Base-by-base conservation (phyloP, 441 rosid species). In the Dalechampia spathulata region DNA sequence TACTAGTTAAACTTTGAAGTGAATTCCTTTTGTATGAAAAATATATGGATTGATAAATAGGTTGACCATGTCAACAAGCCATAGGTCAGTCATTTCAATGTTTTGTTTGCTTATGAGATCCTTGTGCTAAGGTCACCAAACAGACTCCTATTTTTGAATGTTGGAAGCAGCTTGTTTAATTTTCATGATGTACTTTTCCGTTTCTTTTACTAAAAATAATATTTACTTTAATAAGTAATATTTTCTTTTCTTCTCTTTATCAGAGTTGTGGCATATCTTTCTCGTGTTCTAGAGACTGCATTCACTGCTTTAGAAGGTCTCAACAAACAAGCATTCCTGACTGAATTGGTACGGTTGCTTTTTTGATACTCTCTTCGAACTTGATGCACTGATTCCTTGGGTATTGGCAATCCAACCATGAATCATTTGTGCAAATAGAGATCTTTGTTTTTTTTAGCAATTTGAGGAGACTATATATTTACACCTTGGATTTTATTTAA, bases 301-400 rank as follows among this genome's bases (percentile, higher is more conserved):
- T 94, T 90, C 78, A 94, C 96, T 52, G 96, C 94, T 34, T 75
- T 90, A 39, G 99, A 94, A 67, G 96, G 98, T 70, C 96, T 86
- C 71, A 94, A 90, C 82, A 94, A 94, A 72, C 99, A 87, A 80
- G 96, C 96, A 23, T 94, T 90, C 82, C 78, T 90, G 59, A 76
- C 95, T 42, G 98, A 94, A 78, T 71, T 94, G 96, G 99, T 94
- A 90, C 39, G 75, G 47, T 48, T 25, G 20, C 51, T n/a, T 52
- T 55, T 59, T 47, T 38, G 53, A 27, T 52, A 45, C 68, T 45
- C 16, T n/a, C n/a, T n/a, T n/a, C n/a, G n/a, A n/a, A n/a, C n/a
- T n/a, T n/a, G n/a, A n/a, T n/a, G n/a, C n/a, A n/a, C n/a, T 40
- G 12, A n/a, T n/a, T 39, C 55, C 36, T 26, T n/a, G n/a, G n/a